Conservation (phyloP, 2,329 filamentous ascomycete species). For the Chlorencoelia australis region DNA sequence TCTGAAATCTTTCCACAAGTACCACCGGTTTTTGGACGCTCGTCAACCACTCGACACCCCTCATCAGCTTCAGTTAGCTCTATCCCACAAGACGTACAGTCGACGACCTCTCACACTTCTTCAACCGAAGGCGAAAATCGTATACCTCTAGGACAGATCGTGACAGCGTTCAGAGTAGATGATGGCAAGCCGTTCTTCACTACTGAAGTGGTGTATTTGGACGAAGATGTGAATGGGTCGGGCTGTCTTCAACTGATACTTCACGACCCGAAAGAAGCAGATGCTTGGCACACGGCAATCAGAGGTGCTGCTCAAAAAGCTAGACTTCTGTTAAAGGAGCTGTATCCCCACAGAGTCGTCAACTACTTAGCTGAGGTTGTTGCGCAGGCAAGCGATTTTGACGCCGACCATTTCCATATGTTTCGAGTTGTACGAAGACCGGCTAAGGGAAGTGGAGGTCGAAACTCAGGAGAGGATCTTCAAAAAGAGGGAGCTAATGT, state of each 20-base stretch:
- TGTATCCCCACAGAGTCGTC: slow-evolving; percentile 48
- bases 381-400: slow-evolving; percentile 58
- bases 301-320: slow-evolving; percentile 47
- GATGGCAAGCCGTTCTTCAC: slow-evolving; percentile 57
- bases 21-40: slow-evolving; percentile 32
- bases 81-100: slow-evolving; percentile 49
- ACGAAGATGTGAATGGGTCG: slow-evolving; percentile 51
- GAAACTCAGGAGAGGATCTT: slow-evolving; percentile 55
- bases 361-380: slow-evolving; percentile 52
- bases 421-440: slow-evolving; percentile 59
- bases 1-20: slow-evolving; percentile 50
- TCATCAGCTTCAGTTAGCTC: slow-evolving; percentile 49
- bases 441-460: slow-evolving; percentile 39
- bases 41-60: slow-evolving; percentile 41
- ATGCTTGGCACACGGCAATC: slow-evolving; percentile 54
- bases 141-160: slow-evolving; percentile 53
- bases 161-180: slow-evolving; percentile 57
- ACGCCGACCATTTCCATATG: slow-evolving; percentile 55
- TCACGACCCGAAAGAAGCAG: slow-evolving; percentile 52
- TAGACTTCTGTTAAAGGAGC: slow-evolving; percentile 39
- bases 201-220: slow-evolving; percentile 57
- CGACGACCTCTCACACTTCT: slow-evolving; percentile 34
- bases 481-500: slow-evolving; percentile 53
- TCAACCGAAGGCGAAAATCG: slow-evolving; percentile 42
- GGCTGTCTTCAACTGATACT: slow-evolving; percentile 56